Conservation (phyloP, 2,329 filamentous ascomycete genomes). For the Neocucurbitaria cava region DNA sequence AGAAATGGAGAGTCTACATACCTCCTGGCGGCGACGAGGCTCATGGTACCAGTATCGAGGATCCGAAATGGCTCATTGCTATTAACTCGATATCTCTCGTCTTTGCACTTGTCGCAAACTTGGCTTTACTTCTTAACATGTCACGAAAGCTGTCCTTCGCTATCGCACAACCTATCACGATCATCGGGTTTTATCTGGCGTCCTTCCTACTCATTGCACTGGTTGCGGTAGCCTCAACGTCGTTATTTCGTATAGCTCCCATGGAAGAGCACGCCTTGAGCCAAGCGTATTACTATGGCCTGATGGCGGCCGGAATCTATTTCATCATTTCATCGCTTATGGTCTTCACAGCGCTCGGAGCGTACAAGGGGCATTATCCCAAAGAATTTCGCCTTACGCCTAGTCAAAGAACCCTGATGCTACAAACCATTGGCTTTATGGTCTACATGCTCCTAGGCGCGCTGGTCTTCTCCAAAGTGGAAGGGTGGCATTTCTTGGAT, state of each 20-base stretch:
- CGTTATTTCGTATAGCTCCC: slow-evolving; percentile 53
- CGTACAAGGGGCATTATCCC: slow-evolving; percentile 61
- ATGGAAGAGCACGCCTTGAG: slow-evolving; percentile 56
- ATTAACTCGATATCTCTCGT: slow-evolving; percentile 64
- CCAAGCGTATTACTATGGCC: slow-evolving; percentile 66
- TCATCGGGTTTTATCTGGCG: slow-evolving; percentile 64
- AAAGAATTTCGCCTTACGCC: slow-evolving; percentile 63
- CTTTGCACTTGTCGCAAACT: slow-evolving; percentile 62
- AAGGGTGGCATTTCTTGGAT: slow-evolving; percentile 62
- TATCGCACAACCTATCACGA: slow-evolving; percentile 66
- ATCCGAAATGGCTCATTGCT: slow-evolving; percentile 63
- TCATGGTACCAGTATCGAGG: slow-evolving; percentile 55
- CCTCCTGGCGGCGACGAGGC: slow-evolving; percentile 54
- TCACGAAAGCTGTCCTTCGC: slow-evolving; percentile 61
- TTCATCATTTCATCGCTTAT: slow-evolving; percentile 63
- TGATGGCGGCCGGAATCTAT: slow-evolving; percentile 64
- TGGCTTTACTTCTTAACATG: slow-evolving; percentile 66
- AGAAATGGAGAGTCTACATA: slow-evolving; percentile 63
- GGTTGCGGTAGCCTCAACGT: slow-evolving; percentile 56
- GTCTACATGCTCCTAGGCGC: slow-evolving; percentile 58
- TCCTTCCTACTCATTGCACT: slow-evolving; percentile 62
- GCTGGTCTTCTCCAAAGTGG: slow-evolving; percentile 56
- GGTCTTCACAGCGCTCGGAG: slow-evolving; percentile 63
- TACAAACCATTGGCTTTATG: slow-evolving; percentile 60
- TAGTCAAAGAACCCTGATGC: slow-evolving; percentile 63